Percentiles rank a stretch among this genome's conserved stretches.
phyloP scores from a whole-genome alignment of 2,329 filamentous ascomycete genomes.

The Iodosphaeria phyllophila region DNA sequence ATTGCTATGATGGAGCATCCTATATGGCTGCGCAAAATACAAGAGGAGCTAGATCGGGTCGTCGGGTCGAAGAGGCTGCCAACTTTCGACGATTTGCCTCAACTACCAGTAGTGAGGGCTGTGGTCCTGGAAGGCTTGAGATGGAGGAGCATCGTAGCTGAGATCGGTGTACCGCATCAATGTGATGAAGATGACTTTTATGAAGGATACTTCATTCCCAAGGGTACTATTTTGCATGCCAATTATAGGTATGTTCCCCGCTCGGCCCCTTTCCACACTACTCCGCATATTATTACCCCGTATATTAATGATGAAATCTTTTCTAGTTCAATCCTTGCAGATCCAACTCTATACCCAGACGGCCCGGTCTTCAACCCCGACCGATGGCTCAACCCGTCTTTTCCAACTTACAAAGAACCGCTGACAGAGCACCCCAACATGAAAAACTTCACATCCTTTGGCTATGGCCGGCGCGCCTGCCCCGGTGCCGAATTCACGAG shows the following conservation, averaged over 20 bases:
- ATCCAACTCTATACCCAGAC: conserved; percentile 11
- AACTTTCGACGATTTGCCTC: conserved; percentile 1
- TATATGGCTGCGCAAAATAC: conserved; percentile 2
- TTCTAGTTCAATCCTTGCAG: conserved; percentile 6
- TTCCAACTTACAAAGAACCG: conserved; percentile 11
- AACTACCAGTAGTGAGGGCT: conserved; percentile 1
- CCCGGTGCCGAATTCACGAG: conserved; percentile 13
- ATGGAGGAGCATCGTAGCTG: conserved; percentile 4
- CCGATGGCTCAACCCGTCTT: conserved; percentile 11
- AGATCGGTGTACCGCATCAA: conserved; percentile 4
- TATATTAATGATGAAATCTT: neutral
- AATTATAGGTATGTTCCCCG: conserved; percentile 2
- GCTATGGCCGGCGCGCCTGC: conserved; percentile 24
- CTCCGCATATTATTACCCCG: neutral
- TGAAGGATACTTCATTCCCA: conserved; percentile 4
- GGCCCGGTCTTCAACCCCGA: conserved; percentile 10
- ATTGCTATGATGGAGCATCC: conserved; percentile 3
- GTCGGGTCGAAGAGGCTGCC: conserved; percentile 6
- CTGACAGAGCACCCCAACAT: conserved; percentile 13
- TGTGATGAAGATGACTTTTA: conserved; percentile 4
- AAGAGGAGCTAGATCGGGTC: conserved; percentile 3
- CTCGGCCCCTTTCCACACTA: neutral
- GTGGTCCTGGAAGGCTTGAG: conserved; percentile 2
- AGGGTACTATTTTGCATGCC: conserved; percentile 4
- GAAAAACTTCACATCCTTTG: conserved; percentile 18